A percentile compares a stretch with the other conserved stretches of the same genome.
Evolutionary conservation across 352 stramenopile genomes (phyloP).

Genomic region (Globisporangium carolinianum): DNA sequence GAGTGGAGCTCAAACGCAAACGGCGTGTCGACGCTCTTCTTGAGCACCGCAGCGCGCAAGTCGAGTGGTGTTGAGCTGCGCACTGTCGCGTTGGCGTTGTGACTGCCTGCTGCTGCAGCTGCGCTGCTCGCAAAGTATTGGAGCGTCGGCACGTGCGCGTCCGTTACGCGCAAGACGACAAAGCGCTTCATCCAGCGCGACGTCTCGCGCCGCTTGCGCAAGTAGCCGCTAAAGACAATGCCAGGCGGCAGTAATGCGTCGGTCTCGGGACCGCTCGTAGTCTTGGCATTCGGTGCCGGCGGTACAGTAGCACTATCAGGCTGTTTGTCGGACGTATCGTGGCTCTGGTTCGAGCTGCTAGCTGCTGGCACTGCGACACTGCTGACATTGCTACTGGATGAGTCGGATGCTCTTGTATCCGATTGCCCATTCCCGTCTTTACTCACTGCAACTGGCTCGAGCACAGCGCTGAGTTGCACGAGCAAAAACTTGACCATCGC

Average conservation of each 20-base stretch:
- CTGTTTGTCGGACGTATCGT: neutral
- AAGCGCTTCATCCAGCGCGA: constrained; percentile 80
- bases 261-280: neutral
- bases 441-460: too few species aligned
- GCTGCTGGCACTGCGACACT: too few species aligned
- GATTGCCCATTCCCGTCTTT: constrained; percentile 1
- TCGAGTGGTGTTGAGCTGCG: constrained; percentile 20
- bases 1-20: constrained; percentile 89
- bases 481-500: constrained; percentile 68
- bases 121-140: constrained; percentile 67
- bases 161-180: constrained; percentile 43
- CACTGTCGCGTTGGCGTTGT: constrained; percentile 30
- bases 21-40: constrained; percentile 72
- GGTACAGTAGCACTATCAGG: neutral
- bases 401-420: neutral
- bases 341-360: constrained; percentile 9
- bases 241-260: neutral
- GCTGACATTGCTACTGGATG: too few species aligned
- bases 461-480: constrained; percentile 10
- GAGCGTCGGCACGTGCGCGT: constrained; percentile 33
- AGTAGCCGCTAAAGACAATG: constrained; percentile 42
- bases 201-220: constrained; percentile 73
- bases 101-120: constrained; percentile 23
- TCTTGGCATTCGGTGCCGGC: neutral
- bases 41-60: constrained; percentile 56